Base-by-base conservation (phyloP, 345 rosid genomes). In the Heritiera littoralis region DNA sequence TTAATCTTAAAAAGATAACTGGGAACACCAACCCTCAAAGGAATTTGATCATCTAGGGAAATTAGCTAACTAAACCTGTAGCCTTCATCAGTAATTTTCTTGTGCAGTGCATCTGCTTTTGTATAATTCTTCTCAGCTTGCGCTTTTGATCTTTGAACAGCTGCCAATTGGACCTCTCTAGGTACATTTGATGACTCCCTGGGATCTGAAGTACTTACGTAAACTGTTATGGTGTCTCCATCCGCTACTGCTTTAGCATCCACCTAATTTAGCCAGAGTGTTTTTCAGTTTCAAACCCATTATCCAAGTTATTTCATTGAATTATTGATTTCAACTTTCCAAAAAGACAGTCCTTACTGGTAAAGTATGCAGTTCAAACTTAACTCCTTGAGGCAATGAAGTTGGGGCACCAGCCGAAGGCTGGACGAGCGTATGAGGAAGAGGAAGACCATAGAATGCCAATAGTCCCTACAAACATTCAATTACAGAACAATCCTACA, bases 401-500 rank as follows among this genome's bases (percentile, higher is more conserved):
- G 80, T 79, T 14, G 88, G 92, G 49, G 82, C 78, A 6, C 78
- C 90, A 55, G 82, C 56, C n/a, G 93, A 66, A 73, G 75, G 18
- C 72, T 81, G 83, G 32, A 74, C 87, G 1, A 80, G 86, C 15
- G 82, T 43, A n/a, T 88, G 86, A 75, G 92, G 85, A 48, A 86
- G 91, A 78, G 98, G 90, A 23, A 95, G 93, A 54, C 97, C 91
- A 84, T 93, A 95, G 89, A 87, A 93, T 66, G 83, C 83, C 92
- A 93, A 86, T 14, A 93, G 80, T 51, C 98, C 99, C 98, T 95
- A 77, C 23, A 71, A 76, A 76, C 40, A 67, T 59, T 17, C 46
- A 56, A 18, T 1, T 35, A 3, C 38, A 35, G 38, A 35, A 35
- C 38, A 35, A 35, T 35, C 38, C 38, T 35, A 35, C 38, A 35